Evolutionary conservation across 106 monocot species (phyloP).

Genomic region (Dioscorea alata): DNA sequence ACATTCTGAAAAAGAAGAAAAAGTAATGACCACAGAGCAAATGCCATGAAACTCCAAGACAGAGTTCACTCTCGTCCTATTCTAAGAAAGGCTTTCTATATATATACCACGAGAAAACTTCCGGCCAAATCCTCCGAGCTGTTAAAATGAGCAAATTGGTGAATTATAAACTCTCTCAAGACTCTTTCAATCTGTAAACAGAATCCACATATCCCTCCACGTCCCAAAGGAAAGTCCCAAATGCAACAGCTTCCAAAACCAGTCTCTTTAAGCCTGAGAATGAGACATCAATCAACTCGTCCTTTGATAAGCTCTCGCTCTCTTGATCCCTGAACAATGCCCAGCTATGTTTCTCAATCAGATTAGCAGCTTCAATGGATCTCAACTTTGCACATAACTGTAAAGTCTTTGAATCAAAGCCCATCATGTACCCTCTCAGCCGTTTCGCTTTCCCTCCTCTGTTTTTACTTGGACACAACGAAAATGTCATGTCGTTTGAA

Average conservation of each 20-base stretch:
- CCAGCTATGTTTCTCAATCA: constrained; percentile 60
- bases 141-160: too few relatives aligned
- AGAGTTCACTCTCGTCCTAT: too few relatives aligned
- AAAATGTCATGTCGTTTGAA: too few relatives aligned
- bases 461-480: too few relatives aligned
- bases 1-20: too few relatives aligned
- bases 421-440: constrained; percentile 48
- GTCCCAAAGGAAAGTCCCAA: constrained; percentile 68
- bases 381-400: constrained; percentile 53
- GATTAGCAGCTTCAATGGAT: constrained; percentile 33
- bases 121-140: too few relatives aligned
- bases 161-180: too few relatives aligned
- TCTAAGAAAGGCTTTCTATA: too few relatives aligned
- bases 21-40: too few relatives aligned
- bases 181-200: constrained; percentile 25
- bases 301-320: neutral
- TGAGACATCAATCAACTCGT: constrained; percentile 21
- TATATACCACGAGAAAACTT: too few relatives aligned
- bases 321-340: constrained; percentile 38
- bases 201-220: constrained; percentile 46
- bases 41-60: too few relatives aligned
- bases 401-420: constrained; percentile 38
- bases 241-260: constrained; percentile 70
- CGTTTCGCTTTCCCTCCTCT: constrained; percentile 16
- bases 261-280: constrained; percentile 37